Evolutionary conservation across 176 grass and related monocot genomes (phyloP).

Genomic region (Tillandsia fasciculata): DNA sequence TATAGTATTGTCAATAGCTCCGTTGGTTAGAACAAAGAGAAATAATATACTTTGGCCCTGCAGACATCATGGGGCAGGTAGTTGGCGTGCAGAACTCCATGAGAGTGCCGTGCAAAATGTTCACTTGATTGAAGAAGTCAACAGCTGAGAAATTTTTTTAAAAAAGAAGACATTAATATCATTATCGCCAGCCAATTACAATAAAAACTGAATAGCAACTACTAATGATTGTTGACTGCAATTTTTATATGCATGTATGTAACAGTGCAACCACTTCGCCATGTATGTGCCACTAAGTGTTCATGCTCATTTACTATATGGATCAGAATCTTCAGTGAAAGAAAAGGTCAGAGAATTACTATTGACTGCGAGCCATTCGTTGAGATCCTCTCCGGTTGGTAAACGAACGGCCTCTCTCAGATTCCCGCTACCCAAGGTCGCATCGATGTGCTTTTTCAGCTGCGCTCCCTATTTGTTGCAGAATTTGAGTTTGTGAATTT

Average conservation of each 20-base stretch:
- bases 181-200: neutral
- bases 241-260: neutral
- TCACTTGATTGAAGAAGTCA: constrained; percentile 98
- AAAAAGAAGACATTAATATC: neutral
- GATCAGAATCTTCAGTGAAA: neutral
- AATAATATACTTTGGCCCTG: constrained; percentile 62
- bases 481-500: neutral
- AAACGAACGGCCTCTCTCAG: constrained; percentile 68
- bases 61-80: constrained; percentile 85
- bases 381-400: constrained; percentile 68
- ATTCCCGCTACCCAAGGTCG: constrained; percentile 72
- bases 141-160: constrained; percentile 44
- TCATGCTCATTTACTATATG: neutral
- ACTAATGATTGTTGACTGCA: neutral
- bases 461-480: constrained; percentile 45
- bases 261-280: neutral
- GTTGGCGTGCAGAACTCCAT: constrained; percentile 84
- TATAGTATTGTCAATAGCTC: no score
- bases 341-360: constrained; percentile 29
- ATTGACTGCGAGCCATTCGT: constrained; percentile 93
- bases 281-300: neutral
- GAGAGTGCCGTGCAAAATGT: constrained; percentile 72
- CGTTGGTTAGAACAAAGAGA: neutral
- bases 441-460: constrained; percentile 74
- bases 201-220: neutral